These are phyloP conservation scores for Cornus florida DNA, from an alignment of 148 eudicot genomes.

Conservation along the genomic window DNA sequence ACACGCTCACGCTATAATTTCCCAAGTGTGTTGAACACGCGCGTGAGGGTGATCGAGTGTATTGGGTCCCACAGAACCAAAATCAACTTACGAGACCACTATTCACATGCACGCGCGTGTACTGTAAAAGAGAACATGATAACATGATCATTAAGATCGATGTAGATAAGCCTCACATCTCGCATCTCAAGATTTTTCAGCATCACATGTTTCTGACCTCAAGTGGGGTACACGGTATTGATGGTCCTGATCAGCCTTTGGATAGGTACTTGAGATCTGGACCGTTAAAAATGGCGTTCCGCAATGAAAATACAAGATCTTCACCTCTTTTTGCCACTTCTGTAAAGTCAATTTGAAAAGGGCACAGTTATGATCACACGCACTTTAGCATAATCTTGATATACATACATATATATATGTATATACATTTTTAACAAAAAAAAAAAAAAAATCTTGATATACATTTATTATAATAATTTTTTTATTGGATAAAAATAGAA, in stretches of 20 bases:
- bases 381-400: neutral
- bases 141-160: neutral
- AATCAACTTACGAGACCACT: neutral
- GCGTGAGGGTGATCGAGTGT: neutral
- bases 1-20: too few relatives aligned
- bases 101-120: slow-evolving; percentile 5
- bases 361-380: neutral
- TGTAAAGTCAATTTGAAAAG: neutral
- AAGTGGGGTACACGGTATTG: neutral
- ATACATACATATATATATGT: too few relatives aligned
- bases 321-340: neutral
- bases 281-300: neutral
- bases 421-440: too few relatives aligned
- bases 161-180: neutral
- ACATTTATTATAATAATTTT: too few relatives aligned
- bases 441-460: too few relatives aligned
- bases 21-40: neutral
- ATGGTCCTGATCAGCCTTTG: neutral
- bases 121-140: neutral
- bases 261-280: neutral
- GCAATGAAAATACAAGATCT: neutral
- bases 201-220: neutral
- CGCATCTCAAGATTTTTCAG: neutral
- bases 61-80: neutral
- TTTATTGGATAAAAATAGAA: too few relatives aligned